These are phyloP conservation scores for Fusarium tjaetaba DNA, from an alignment of 2,329 filamentous ascomycete species.

Conservation along the genomic window DNA sequence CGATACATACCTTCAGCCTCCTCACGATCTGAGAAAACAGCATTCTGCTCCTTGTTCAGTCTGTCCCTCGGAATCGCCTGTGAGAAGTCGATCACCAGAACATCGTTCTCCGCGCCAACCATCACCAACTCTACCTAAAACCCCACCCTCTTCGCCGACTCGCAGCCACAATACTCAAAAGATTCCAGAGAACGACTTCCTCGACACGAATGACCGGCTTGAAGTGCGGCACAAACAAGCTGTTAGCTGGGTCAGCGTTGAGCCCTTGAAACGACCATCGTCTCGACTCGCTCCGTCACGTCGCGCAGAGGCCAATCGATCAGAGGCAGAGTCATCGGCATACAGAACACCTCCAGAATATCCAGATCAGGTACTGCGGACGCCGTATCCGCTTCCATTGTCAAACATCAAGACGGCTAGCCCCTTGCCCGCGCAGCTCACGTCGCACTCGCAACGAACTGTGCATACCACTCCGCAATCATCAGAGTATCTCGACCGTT, in stretches of 20 bases:
- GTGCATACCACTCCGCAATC: slow-evolving; percentile 37
- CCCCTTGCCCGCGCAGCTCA: slow-evolving; percentile 31
- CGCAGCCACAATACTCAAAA: neutral
- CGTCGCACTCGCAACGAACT: slow-evolving; percentile 23
- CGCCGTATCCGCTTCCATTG: slow-evolving; percentile 28
- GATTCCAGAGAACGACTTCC: neutral
- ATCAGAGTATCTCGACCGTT: slow-evolving; percentile 50
- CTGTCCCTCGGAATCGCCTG: neutral
- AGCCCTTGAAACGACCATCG: slow-evolving; percentile 54
- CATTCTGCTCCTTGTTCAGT: slow-evolving; percentile 7
- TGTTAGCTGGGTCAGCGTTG: slow-evolving; percentile 46
- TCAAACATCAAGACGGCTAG: slow-evolving; percentile 18
- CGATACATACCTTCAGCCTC: slow-evolving; percentile 25
- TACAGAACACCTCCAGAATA: slow-evolving; percentile 48
- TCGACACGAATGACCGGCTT: neutral
- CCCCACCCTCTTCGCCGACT: neutral
- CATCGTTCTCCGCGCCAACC: neutral
- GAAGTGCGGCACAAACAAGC: slow-evolving; percentile 27
- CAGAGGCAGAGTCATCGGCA: slow-evolving; percentile 37
- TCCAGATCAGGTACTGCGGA: slow-evolving; percentile 23
- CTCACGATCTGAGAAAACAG: slow-evolving; percentile 5
- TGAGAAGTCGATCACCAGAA: neutral
- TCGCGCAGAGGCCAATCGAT: slow-evolving; percentile 32
- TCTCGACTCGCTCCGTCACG: slow-evolving; percentile 44
- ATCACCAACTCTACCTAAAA: neutral